Evolutionary conservation across 1,284 basidiomycete species (phyloP).

Genomic region (Serendipita sp.): DNA sequence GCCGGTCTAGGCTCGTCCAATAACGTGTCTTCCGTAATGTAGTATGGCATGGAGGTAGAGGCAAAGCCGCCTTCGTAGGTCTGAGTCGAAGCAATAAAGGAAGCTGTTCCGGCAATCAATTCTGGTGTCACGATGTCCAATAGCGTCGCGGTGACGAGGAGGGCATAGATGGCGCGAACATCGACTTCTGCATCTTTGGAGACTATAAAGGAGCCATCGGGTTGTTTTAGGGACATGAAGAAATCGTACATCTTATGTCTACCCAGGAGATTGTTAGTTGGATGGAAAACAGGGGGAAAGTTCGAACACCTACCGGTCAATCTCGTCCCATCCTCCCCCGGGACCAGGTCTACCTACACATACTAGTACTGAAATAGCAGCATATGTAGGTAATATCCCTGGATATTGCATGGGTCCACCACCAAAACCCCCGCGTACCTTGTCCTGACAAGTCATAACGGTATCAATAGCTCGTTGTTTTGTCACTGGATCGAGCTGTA

Average conservation of each 20-base stretch:
- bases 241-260: constrained; percentile 71
- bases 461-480: constrained; percentile 67
- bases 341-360: constrained; percentile 64
- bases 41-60: constrained; percentile 63
- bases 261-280: not conserved
- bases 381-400: constrained; percentile 86
- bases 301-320: constrained; percentile 43
- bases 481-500: constrained; percentile 58
- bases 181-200: constrained; percentile 84
- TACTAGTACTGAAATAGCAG: constrained; percentile 71
- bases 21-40: constrained; percentile 22
- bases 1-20: constrained; percentile 39
- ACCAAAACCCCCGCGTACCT: constrained; percentile 68
- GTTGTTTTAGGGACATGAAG: constrained; percentile 86
- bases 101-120: constrained; percentile 52
- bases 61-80: constrained; percentile 97
- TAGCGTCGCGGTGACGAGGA: constrained; percentile 54
- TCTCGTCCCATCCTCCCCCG: constrained; percentile 69
- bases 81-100: constrained; percentile 70
- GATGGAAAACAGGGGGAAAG: not conserved
- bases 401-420: constrained; percentile 82
- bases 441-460: constrained; percentile 62
- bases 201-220: constrained; percentile 90
- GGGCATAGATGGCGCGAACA: constrained; percentile 72
- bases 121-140: constrained; percentile 80